Base-by-base conservation (phyloP, 495 filamentous ascomycete species). In the Annulohypoxylon bovei region DNA sequence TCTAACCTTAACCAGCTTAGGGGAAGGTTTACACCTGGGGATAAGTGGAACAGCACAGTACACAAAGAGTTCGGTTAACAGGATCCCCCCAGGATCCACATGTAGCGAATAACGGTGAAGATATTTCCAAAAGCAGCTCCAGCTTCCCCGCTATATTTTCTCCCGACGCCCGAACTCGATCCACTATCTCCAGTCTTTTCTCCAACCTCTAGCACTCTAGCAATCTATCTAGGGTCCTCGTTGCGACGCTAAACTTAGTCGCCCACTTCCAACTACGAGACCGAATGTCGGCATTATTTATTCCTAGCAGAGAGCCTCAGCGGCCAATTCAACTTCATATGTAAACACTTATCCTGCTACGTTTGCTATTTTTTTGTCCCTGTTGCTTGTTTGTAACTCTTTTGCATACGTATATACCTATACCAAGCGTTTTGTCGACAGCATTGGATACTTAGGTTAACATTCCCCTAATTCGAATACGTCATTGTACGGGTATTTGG, bases 241-340 rank as follows among this genome's bases (percentile, higher is more conserved):
- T 27, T 55, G 20, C 40, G 30, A 65, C 70, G 65, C 70, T 72
- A 72, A 42, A 44, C 42, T 16, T 33, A 65, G 60, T 60, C 23
- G 53, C 37, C 54, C 23, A 28, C 18, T 35, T 37, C 59, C 53
- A 37, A 64, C 6, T 32, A 18, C 30, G 46, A 44, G 50, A 71
- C 58, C 68, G 44, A 68, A 61, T 60, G 59, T 65, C 70, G 70
- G 70, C 49, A 57, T 7, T 72, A 72, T 65, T 68, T 72, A 65
- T 64, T 54, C 46, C 23, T 65, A 28, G 25, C n/a, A n/a, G 49
- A 65, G 60, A 68, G 60, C 60, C 35, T 64, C 54, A 46, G 64
- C 61, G 47, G 59, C 64, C 54, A 72, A 62, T 56, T 68, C 46
- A n/a, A 61, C 56, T 54, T 64, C n/a, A 50, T 42, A 54, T 12